These are phyloP conservation scores for Coniochaeta pulveracea DNA, from an alignment of 2,329 filamentous ascomycete species.

Conservation along the genomic window DNA sequence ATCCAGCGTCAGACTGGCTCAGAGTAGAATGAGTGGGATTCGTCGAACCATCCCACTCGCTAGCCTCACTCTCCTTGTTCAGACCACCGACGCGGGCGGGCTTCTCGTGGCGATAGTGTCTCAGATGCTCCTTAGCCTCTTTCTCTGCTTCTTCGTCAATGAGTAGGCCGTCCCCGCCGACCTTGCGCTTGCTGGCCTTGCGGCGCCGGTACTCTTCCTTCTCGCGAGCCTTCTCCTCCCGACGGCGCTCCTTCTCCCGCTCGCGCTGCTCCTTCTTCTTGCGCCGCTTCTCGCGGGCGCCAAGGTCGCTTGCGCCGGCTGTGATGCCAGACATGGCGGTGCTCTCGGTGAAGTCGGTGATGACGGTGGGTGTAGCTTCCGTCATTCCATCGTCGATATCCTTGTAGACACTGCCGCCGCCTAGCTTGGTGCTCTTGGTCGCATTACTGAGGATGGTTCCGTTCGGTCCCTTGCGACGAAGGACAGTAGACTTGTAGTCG, in stretches of 20 bases:
- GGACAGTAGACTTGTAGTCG: conserved; percentile 91
- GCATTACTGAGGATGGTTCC: conserved; percentile 76
- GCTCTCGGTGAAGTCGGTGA: conserved; percentile 29
- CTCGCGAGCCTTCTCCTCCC: conserved; percentile 22
- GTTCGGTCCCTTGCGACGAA: conserved; percentile 80
- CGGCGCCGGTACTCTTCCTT: conserved; percentile 29
- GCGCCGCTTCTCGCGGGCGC: conserved; percentile 40
- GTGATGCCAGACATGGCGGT: conserved; percentile 39
- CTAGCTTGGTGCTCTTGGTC: conserved; percentile 70
- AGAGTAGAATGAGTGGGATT: conserved; percentile 51
- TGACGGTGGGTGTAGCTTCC: conserved; percentile 25
- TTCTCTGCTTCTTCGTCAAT: conserved; percentile 54
- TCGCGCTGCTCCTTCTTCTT: conserved; percentile 39
- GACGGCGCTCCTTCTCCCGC: conserved; percentile 17
- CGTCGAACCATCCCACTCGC: conserved; percentile 63
- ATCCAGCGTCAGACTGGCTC: conserved; percentile 9
- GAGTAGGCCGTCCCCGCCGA: conserved; percentile 48
- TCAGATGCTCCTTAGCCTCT: conserved; percentile 56
- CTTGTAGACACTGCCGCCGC: conserved; percentile 78
- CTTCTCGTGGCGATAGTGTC: conserved; percentile 77
- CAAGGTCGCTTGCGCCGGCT: conserved; percentile 43
- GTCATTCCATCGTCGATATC: conserved; percentile 44
- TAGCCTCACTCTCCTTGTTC: conserved; percentile 72
- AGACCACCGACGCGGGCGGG: conserved; percentile 79
- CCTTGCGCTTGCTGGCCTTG: conserved; percentile 27